Evolutionary conservation across 2,329 filamentous ascomycete species (phyloP).

Genomic region (Onygena corvina): DNA sequence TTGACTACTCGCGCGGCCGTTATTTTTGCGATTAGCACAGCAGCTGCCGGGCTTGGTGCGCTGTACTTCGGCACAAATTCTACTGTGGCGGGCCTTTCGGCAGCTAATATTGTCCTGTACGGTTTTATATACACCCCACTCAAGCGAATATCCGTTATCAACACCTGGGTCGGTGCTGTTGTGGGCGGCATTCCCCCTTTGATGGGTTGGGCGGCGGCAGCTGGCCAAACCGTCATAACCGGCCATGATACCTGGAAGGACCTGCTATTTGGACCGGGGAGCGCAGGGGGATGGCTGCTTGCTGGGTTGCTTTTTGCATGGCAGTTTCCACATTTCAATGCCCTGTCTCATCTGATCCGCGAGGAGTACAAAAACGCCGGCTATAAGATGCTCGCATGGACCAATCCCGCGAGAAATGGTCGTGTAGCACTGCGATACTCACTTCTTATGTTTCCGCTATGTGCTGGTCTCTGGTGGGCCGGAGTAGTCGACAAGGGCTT

Average conservation of each 20-base stretch:
- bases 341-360: conserved; percentile 74
- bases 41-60: conserved; percentile 53
- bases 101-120: conserved; percentile 76
- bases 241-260: conserved; percentile 64
- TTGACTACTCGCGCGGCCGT: conserved; percentile 60
- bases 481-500: conserved; percentile 81
- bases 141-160: conserved; percentile 73
- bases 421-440: conserved; percentile 83
- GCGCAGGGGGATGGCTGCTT: conserved; percentile 75
- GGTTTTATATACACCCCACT: conserved; percentile 86
- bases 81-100: conserved; percentile 75
- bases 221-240: conserved; percentile 66
- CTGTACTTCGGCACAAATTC: conserved; percentile 89
- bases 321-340: conserved; percentile 98
- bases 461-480: conserved; percentile 61
- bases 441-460: conserved; percentile 74
- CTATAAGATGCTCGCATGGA: conserved; percentile 67
- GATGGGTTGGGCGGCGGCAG: conserved; percentile 96
- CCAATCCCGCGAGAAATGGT: conserved; percentile 71
- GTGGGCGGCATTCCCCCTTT: conserved; percentile 88
- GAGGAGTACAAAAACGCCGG: conserved; percentile 70
- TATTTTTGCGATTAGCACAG: conserved; percentile 66
- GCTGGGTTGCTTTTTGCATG: conserved; percentile 78
- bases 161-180: conserved; percentile 90
- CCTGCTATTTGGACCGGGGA: conserved; percentile 58